Evolutionary conservation across 768 basidiomycete genomes (phyloP).

Genomic region (Podaxis sp.): DNA sequence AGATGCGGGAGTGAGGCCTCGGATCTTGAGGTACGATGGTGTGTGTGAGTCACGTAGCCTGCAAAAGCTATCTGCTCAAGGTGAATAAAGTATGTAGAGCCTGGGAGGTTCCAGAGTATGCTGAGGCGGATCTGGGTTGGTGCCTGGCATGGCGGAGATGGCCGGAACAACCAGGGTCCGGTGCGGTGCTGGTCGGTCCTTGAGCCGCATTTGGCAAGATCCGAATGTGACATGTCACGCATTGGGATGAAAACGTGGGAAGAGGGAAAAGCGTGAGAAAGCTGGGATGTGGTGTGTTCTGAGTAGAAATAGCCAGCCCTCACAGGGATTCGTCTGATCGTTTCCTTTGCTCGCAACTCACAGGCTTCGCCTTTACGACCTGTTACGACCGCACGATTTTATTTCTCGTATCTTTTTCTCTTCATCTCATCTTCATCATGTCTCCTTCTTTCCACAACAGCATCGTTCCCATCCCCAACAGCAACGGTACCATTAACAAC

Average conservation of each 20-base stretch:
- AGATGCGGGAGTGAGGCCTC: constrained; percentile 10
- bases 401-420: constrained; percentile 38
- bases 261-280: constrained; percentile 11
- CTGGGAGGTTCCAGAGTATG: not conserved
- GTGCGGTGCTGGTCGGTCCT: not conserved
- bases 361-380: constrained; percentile 39
- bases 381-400: constrained; percentile 49
- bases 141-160: constrained; percentile 12
- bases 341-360: constrained; percentile 11
- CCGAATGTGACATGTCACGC: constrained; percentile 10
- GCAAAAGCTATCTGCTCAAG: not conserved
- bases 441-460: constrained; percentile 20
- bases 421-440: constrained; percentile 25
- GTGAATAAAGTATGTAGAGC: not conserved
- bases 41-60: constrained; percentile 2
- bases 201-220: not conserved
- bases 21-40: constrained; percentile 14
- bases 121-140: constrained; percentile 1
- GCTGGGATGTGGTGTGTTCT: constrained; percentile 7
- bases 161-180: constrained; percentile 3
- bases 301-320: constrained; percentile 10
- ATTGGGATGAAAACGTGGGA: constrained; percentile 11
- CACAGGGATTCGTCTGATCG: constrained; percentile 16
- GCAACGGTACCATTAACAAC: constrained; percentile 4
- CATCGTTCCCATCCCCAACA: constrained; percentile 6